Evolutionary conservation across 441 rosid species (phyloP).

Genomic region (Populus tomentosa): DNA sequence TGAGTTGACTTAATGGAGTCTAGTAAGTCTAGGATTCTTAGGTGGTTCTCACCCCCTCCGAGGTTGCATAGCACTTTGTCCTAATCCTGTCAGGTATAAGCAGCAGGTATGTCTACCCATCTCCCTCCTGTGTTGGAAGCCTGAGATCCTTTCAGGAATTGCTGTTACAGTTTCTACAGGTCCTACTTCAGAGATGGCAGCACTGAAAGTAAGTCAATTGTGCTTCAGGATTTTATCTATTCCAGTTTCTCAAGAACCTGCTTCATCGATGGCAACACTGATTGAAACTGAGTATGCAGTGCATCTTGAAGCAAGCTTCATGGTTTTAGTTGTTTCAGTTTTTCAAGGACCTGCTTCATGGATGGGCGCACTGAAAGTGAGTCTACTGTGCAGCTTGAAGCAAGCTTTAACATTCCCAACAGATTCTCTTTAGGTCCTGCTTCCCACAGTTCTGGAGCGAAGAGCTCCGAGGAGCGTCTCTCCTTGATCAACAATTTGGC

Average conservation of each 20-base stretch:
- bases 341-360: conserved; percentile 51
- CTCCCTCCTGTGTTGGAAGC: neutral
- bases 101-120: neutral
- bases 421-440: conserved; percentile 45
- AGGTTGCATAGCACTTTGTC: neutral
- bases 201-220: neutral
- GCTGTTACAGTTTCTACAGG: neutral
- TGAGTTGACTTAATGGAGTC: neutral
- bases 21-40: neutral
- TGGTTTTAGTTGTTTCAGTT: conserved; percentile 44
- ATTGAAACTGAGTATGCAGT: neutral
- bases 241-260: neutral
- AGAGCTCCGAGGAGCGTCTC: conserved; percentile 44
- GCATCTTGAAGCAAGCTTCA: neutral
- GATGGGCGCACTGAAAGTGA: conserved; percentile 46
- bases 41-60: neutral
- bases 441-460: conserved; percentile 49
- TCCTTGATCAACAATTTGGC: conserved; percentile 50
- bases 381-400: conserved; percentile 51
- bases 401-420: conserved; percentile 47
- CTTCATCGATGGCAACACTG: neutral
- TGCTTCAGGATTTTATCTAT: neutral
- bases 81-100: neutral
- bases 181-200: neutral
- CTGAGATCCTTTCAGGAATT: conserved; percentile 21